Evolutionary conservation across 179 eudicot species (phyloP).

Genomic region (Corrigiola litoralis): DNA sequence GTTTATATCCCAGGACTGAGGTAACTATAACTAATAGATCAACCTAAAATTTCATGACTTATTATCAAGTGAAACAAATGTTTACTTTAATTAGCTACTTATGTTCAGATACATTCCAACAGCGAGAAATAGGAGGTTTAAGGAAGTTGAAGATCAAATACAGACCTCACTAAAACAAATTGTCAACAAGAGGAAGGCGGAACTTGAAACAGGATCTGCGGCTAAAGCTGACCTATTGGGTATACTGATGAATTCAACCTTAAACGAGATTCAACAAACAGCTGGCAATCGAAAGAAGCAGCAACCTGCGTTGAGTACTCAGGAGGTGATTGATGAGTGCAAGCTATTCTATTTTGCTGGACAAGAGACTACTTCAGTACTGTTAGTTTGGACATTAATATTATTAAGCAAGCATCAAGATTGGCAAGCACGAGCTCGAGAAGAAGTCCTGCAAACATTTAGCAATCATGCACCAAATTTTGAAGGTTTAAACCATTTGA

Average conservation of each 20-base stretch:
- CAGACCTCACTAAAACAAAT: conserved; percentile 14
- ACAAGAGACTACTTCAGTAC: conserved; percentile 25
- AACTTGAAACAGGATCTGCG: conserved; percentile 12
- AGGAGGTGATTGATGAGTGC: conserved; percentile 32
- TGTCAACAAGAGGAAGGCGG: conserved; percentile 21
- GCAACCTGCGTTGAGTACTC: conserved; percentile 11
- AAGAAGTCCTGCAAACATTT: conserved; percentile 21
- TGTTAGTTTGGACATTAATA: conserved; percentile 23
- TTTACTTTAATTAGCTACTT: neutral
- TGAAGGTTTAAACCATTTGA: conserved; percentile 24
- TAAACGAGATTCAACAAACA: conserved; percentile 15
- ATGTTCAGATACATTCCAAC: conserved; percentile 23
- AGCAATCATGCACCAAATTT: conserved; percentile 19
- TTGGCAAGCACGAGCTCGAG: conserved; percentile 31
- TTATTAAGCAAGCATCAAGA: conserved; percentile 27
- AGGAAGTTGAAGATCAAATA: conserved; percentile 13
- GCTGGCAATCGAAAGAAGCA: neutral
- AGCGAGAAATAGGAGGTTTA: conserved; percentile 20
- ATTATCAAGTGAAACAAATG: neutral
- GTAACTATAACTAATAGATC: neutral
- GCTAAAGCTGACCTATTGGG: conserved; percentile 25
- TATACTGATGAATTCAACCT: conserved; percentile 25
- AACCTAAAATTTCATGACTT: neutral
- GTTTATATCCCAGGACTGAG: conserved; percentile 25
- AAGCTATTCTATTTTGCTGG: conserved; percentile 32